Evolutionary conservation across 352 stramenopile species (phyloP), one percentile per base, ranked within the genome.

Genomic region (Phytopythium helicoides): DNA sequence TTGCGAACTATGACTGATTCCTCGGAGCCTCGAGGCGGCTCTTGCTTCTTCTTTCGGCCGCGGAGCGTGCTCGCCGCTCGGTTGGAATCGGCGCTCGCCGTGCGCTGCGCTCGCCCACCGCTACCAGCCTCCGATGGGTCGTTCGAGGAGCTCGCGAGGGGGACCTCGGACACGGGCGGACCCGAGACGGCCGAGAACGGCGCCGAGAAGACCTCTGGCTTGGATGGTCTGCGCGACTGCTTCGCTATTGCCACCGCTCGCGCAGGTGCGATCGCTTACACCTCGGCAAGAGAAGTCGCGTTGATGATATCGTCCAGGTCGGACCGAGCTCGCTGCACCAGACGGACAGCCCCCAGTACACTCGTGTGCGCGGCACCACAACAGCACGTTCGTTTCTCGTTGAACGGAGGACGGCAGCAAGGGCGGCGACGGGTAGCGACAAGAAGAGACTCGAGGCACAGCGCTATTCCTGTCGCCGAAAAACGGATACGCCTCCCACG

Each of bases 41-140:
- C 52, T 44, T 57, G 54, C 19, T 71, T 62, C 23, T 71, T 70
- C 33, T 59, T 74, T 15, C 66, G 55, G 7, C 58, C 66, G 51
- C 64, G 58, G 41, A 75, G 60, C 33, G 57, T 62, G 15, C 49
- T 31, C 16, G 49, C n/a, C 26, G 26, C 16, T 31, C 16, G 26
- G 26, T 26, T 50, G 48, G 21, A 38, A 9, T 46, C 53, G 8
- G 47, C 42, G 47, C 38, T 23, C 22, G 40, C 25, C 6, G 40
- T 23, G 23, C 41, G 54, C 28, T 31, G 35, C 48, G 52, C 49
- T 52, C 56, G 33, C 31, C 47, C 56, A 34, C 58, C 56, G 31
- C 41, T 58, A 31, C 54, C 56, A 47, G 60, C 60, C 14, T 62
- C 57, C 5, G 64, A 72, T 18, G 16, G 36, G 33, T 62, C 58